phyloP scores from a whole-genome alignment of 2,329 filamentous ascomycete species.

The Rutstroemia sp. region DNA sequence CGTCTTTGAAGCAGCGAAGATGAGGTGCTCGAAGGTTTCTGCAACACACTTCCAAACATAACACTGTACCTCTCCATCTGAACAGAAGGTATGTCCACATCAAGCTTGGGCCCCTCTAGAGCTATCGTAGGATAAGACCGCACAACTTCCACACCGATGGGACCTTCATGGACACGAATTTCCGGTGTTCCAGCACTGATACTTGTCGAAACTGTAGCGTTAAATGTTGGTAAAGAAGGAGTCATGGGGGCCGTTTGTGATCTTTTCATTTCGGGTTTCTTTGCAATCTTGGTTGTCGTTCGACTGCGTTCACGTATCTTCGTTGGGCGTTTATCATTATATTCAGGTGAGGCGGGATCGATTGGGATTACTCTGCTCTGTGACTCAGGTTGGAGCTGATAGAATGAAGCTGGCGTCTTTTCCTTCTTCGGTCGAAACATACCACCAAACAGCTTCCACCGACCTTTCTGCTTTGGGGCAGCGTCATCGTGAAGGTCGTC shows the following conservation, averaged over 20 bases:
- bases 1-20: constrained; percentile 43
- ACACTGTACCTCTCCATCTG: constrained; percentile 86
- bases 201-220: neutral
- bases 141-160: constrained; percentile 7
- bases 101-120: constrained; percentile 41
- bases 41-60: constrained; percentile 78
- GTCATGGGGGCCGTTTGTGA: constrained; percentile 22
- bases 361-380: constrained; percentile 5
- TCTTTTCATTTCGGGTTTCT: constrained; percentile 22
- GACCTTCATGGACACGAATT: constrained; percentile 19
- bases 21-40: constrained; percentile 27
- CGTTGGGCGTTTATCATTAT: constrained; percentile 7
- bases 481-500: constrained; percentile 14
- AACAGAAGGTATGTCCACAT: constrained; percentile 73
- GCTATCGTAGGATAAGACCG: neutral
- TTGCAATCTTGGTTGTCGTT: constrained; percentile 18
- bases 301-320: constrained; percentile 17
- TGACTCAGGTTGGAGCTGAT: constrained; percentile 25
- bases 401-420: constrained; percentile 30
- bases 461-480: constrained; percentile 36
- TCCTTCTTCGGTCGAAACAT: constrained; percentile 38
- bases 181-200: constrained; percentile 12
- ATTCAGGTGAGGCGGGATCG: constrained; percentile 7
- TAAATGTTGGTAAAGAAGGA: constrained; percentile 13
- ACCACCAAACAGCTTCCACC: constrained; percentile 51